phyloP scores from a whole-genome alignment of 164 flowering plant species.

The Cinnamomum chago region DNA sequence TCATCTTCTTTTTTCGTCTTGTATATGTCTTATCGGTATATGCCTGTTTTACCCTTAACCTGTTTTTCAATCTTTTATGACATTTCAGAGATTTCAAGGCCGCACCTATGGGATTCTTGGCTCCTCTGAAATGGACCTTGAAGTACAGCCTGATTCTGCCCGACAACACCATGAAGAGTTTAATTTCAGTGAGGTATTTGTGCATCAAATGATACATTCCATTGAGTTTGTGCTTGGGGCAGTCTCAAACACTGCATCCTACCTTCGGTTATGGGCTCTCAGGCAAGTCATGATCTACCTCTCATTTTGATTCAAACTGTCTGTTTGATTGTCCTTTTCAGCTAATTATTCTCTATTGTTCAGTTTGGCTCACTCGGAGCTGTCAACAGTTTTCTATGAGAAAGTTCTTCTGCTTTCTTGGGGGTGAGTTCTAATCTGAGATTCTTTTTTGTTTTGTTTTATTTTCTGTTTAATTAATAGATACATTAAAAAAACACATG shows the following conservation, averaged over 20 bases:
- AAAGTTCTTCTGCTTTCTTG: slow-evolving; percentile 83
- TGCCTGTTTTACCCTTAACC: no score
- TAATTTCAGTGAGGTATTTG: slow-evolving; percentile 85
- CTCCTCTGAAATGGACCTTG: slow-evolving; percentile 71
- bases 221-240: slow-evolving; percentile 92
- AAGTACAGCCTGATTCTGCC: slow-evolving; percentile 80
- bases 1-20: no score
- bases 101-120: slow-evolving; percentile 76
- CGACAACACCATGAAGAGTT: slow-evolving; percentile 77
- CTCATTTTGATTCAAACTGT: slow-evolving; percentile 1
- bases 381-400: slow-evolving; percentile 93
- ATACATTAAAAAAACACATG: not conserved
- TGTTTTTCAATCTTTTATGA: no score
- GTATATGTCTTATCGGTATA: no score
- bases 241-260: slow-evolving; percentile 95
- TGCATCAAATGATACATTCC: slow-evolving; percentile 95
- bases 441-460: not conserved
- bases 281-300: slow-evolving; percentile 38
- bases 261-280: slow-evolving; percentile 95
- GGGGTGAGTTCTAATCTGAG: slow-evolving; percentile 54
- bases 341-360: slow-evolving; percentile 10
- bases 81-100: slow-evolving; percentile 83
- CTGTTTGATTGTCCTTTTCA: not conserved
- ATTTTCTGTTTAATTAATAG: no score
- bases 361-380: slow-evolving; percentile 96